phyloP scores from a whole-genome alignment of 1,284 basidiomycete species.

The Sanguinoderma infundibulare region DNA sequence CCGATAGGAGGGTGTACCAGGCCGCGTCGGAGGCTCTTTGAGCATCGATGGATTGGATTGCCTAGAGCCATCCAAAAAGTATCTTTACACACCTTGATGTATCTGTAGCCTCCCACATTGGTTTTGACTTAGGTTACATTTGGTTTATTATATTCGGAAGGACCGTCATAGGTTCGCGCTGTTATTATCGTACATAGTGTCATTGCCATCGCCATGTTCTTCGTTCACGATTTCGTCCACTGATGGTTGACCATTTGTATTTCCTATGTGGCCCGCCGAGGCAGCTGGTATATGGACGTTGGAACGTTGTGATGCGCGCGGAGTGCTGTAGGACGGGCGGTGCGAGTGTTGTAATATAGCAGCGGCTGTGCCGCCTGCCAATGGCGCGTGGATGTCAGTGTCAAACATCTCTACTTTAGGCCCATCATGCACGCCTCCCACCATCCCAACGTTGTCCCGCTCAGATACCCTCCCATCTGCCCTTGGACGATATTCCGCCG shows the following conservation, averaged over 20 bases:
- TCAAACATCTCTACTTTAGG: conserved; percentile 6
- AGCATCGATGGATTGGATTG: background rate
- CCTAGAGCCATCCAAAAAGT: background rate
- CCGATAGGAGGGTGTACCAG: conserved; percentile 50
- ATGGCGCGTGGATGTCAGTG: background rate
- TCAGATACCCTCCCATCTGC: background rate
- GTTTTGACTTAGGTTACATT: background rate
- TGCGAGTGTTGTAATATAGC: conserved; percentile 1
- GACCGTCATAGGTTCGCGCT: background rate
- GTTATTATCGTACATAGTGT: too few species aligned
- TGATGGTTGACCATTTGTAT: background rate
- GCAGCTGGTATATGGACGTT: background rate
- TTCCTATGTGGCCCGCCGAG: too few species aligned
- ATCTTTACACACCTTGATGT: background rate
- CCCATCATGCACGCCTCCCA: background rate
- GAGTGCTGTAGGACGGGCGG: background rate
- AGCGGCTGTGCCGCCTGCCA: conserved; percentile 9
- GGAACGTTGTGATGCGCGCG: background rate
- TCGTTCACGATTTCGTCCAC: background rate
- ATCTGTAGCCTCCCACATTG: conserved; percentile 2
- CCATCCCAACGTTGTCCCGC: background rate
- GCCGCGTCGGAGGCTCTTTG: conserved; percentile 14
- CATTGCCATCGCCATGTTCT: background rate
- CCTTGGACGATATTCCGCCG: background rate
- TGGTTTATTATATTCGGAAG: background rate